Evolutionary conservation across 306 rosid genomes (phyloP), one percentile per base, ranked within the genome.

Genomic region (Malus sieversii): DNA sequence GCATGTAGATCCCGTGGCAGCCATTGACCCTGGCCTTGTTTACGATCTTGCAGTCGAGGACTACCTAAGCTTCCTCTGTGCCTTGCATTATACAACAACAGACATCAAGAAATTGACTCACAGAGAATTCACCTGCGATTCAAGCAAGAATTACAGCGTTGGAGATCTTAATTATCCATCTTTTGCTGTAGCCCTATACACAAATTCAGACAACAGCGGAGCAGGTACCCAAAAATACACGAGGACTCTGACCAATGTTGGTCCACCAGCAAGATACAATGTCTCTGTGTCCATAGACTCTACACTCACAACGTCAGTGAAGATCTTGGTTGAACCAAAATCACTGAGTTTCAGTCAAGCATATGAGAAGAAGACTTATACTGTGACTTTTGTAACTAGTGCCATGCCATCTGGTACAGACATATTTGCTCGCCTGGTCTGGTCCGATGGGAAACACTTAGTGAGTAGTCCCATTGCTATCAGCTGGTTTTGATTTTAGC

Each of bases 1-100:
- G 27, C 98, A 93, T 4, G 94, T 87, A 64, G 75, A 91, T 72
- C 94, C 91, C 4, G 74, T 59, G 30, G 86, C 88, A 25, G 94
- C 98, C 73, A 88, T 87, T 63, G 85, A 91, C 82, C 98, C 97
- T 4, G 97, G 97, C 46, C 92, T 93, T 29, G 89, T 90, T n/a
- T 93, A 93, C 53, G 87, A 93, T 69, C 13, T 78, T 32, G 53
- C 82, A 0, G 72, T 82, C 3, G 81, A 86, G 7, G 96, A 93
- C 81, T 93, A 91, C 84, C 71, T 88, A 33, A 55, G 51, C 84
- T 86, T 90, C 81, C 84, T 91, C 32, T 91, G 96, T 75, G 97
- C 96, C 85, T 59, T 82, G 76, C 76, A 82, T 63, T 93, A 91
- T 75, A 65, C 68, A 60, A 59, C 90, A 2, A 0, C 0, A n/a